A percentile compares a stretch with the other conserved stretches of the same genome.
phyloP scores from a whole-genome alignment of 148 eudicot species.

The Chenopodium album region DNA sequence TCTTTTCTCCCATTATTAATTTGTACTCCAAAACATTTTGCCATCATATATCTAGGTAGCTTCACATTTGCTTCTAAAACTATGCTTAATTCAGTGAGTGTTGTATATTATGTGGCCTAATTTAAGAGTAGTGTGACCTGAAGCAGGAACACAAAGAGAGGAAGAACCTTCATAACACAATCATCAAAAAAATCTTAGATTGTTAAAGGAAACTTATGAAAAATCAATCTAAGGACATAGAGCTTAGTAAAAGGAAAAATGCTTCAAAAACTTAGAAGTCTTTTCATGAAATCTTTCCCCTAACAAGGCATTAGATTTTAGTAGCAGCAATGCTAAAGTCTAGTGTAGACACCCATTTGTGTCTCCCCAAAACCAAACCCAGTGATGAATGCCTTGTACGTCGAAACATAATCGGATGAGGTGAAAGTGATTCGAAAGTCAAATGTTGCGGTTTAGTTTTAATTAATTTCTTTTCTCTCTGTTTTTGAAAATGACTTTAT shows the following conservation, averaged over 20 bases:
- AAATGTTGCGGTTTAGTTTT: too few relatives aligned
- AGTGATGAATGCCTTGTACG: too few relatives aligned
- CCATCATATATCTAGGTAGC: conserved; percentile 77
- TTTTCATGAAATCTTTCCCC: conserved; percentile 63
- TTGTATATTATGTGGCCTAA: conserved; percentile 20
- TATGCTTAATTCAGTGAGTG: conserved; percentile 32
- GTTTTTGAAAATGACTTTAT: too few relatives aligned
- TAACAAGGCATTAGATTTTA: conserved; percentile 58
- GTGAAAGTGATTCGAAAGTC: too few relatives aligned
- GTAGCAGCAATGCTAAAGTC: conserved; percentile 44
- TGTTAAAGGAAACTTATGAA: not conserved
- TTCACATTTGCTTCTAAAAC: conserved; percentile 46
- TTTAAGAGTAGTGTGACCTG: not conserved
- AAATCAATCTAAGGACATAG: not conserved
- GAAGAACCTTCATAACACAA: conserved; percentile 52
- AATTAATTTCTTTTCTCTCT: too few relatives aligned
- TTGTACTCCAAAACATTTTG: conserved; percentile 34
- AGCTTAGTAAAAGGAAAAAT: conserved; percentile 1
- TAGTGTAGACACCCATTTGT: too few relatives aligned
- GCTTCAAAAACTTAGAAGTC: conserved; percentile 53
- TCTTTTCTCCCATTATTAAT: conserved; percentile 20
- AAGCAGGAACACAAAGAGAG: conserved; percentile 25
- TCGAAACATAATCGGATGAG: too few relatives aligned
- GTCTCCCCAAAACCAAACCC: too few relatives aligned
- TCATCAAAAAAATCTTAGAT: not conserved